These are phyloP conservation scores for Candolleomyces efflorescens DNA, from an alignment of 768 basidiomycete species.

Conservation along the genomic window DNA sequence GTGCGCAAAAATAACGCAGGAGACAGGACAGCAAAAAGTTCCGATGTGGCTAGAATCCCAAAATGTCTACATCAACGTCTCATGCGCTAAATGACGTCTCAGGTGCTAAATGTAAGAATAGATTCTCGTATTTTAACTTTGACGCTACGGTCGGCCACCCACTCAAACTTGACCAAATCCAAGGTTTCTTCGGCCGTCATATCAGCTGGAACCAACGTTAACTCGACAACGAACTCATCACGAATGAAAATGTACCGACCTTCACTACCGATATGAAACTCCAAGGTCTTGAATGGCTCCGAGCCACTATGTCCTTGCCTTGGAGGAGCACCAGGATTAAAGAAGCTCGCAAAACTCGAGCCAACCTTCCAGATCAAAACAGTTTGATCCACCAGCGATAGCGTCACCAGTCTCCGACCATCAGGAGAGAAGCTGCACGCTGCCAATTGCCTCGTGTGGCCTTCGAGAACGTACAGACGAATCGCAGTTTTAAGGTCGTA, in stretches of 20 bases:
- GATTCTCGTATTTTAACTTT: conserved; percentile 79
- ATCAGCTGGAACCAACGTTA: conserved; percentile 11
- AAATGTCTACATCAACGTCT: conserved; percentile 8
- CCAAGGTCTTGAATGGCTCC: conserved; percentile 83
- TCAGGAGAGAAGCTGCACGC: conserved; percentile 94
- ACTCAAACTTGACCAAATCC: conserved; percentile 75
- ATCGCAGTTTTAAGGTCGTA: conserved; percentile 97
- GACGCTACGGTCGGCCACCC: conserved; percentile 81
- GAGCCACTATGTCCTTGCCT: conserved; percentile 81
- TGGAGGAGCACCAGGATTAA: conserved; percentile 88
- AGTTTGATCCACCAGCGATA: conserved; percentile 79
- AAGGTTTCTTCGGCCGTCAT: conserved; percentile 55
- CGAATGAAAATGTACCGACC: conserved; percentile 36
- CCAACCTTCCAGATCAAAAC: conserved; percentile 98
- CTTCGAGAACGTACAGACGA: conserved; percentile 90
- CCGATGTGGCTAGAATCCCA: neutral
- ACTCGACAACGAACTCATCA: neutral
- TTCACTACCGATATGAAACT: conserved; percentile 80
- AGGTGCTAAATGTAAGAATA: conserved; percentile 83
- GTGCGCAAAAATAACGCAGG: no score
- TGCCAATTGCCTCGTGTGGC: conserved; percentile 75
- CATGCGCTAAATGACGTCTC: conserved; percentile 70
- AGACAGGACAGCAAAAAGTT: no score
- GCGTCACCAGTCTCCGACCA: conserved; percentile 81
- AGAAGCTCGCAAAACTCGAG: conserved; percentile 81